Evolutionary conservation across 2,329 filamentous ascomycete species (phyloP), one percentile per base, ranked within the genome.

Genomic region (Nemania bipapillata): DNA sequence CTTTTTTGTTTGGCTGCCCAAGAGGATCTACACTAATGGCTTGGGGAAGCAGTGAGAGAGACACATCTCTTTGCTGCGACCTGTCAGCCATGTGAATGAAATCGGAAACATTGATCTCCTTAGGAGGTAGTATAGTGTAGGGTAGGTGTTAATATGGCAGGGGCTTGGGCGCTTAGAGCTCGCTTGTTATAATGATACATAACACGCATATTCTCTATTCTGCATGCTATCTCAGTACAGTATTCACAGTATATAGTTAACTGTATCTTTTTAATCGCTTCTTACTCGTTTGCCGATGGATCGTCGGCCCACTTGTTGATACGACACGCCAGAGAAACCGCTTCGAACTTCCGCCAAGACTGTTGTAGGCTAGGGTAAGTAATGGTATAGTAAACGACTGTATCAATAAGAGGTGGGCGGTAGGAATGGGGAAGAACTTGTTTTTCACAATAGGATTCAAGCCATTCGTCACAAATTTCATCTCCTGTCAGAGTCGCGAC

Each of bases 321-420:
- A 61, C 57, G 40, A 47, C 53, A 45, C 22, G 30, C 53, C 55
- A 58, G 42, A 52, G 20, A 52, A 65, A 40, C 40, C 65, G 65
- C 40, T 61, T 64, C 62, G 15, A 64, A 55, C 53, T 70, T 57
- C 65, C 62, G 65, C 68, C 68, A 70, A 65, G 65, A 65, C 45
- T 37, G 49, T 37, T 17, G 20, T 47, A 26, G 26, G 37, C 66
- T 49, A 20, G 57, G n/a, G 53, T 42, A 35, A 42, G 47, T 11
- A 20, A 32, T 12, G 50, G 28, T 53, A 30, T 20, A n/a, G 15
- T 45, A 45, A 12, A 15, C 15, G 5, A n/a, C 7, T 49, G 45
- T 49, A 50, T 26, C 50, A 47, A 57, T 42, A 59, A 65, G 56
- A 32, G 50, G 17, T 58, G 64, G 22, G 53, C 60, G 63, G 49